Conservation (phyloP, 176 grass and related monocot species). For the Zizania latifolia region DNA sequence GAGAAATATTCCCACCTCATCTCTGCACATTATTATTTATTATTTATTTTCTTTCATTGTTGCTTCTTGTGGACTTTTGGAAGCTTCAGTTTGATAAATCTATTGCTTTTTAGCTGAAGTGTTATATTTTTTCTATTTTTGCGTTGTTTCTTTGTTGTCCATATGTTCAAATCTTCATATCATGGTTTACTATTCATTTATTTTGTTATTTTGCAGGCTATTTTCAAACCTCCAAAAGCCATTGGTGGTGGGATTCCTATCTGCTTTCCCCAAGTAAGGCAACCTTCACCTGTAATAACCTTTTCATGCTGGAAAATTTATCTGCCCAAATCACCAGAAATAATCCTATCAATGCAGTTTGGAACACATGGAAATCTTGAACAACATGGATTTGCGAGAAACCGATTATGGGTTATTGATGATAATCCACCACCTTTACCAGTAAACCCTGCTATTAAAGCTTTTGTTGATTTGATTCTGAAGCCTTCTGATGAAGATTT, state of each 20-base stretch:
- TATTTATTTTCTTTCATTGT: neutral
- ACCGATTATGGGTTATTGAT: conserved; percentile 66
- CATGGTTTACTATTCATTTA: neutral
- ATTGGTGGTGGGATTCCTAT: conserved; percentile 90
- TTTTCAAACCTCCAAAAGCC: conserved; percentile 75
- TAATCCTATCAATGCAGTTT: conserved; percentile 56
- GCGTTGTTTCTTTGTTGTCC: neutral
- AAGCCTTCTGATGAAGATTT: conserved; percentile 68
- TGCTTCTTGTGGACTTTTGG: neutral
- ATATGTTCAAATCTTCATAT: neutral
- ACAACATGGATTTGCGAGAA: conserved; percentile 85
- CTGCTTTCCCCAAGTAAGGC: conserved; percentile 95
- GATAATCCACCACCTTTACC: conserved; percentile 62
- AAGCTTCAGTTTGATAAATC: neutral
- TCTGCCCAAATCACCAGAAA: neutral
- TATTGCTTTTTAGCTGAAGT: neutral
- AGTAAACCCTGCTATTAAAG: conserved; percentile 47
- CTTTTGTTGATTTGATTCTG: conserved; percentile 81
- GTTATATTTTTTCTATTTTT: neutral
- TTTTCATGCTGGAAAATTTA: neutral
- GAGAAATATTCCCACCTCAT: neutral
- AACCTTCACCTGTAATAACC: conserved; percentile 15
- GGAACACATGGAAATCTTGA: conserved; percentile 80
- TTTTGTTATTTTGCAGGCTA: conserved; percentile 49
- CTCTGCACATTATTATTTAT: neutral